A percentile compares a stretch with the other conserved stretches of the same genome.
phyloP scores from a whole-genome alignment of 1,139 yeast genomes.

The Taphrina wiesneri region DNA sequence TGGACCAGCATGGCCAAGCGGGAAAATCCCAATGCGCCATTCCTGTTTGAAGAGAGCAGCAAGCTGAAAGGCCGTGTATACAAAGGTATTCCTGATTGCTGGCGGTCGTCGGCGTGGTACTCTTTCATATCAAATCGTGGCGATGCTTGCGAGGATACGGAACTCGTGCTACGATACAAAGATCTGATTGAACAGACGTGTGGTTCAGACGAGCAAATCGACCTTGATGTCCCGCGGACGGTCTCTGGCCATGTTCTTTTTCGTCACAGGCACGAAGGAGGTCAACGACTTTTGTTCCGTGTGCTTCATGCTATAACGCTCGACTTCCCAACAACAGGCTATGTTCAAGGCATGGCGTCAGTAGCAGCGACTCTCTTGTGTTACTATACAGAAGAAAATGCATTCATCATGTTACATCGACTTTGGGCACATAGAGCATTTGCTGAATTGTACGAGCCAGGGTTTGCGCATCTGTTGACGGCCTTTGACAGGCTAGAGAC shows the following conservation, averaged over 20 bases:
- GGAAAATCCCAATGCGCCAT: neutral
- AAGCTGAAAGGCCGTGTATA: conserved; percentile 35
- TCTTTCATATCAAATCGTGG: conserved; percentile 32
- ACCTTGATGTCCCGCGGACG: conserved; percentile 42
- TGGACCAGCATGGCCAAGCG: conserved; percentile 25
- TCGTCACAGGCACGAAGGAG: conserved; percentile 40
- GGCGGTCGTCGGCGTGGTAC: conserved; percentile 39
- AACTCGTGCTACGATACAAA: conserved; percentile 7
- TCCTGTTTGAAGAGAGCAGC: conserved; percentile 1
- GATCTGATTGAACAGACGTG: conserved; percentile 32
- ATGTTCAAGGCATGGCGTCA: conserved; percentile 42
- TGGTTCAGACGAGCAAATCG: conserved; percentile 40
- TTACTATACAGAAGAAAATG: conserved; percentile 39
- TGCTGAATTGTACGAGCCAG: conserved; percentile 36
- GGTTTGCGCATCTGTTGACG: conserved; percentile 37
- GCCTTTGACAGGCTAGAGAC: conserved; percentile 38
- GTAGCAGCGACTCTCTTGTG: conserved; percentile 41
- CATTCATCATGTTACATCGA: conserved; percentile 39
- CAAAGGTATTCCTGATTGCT: conserved; percentile 42
- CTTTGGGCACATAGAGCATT: conserved; percentile 37
- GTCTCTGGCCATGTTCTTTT: conserved; percentile 40
- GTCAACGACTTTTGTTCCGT: conserved; percentile 39
- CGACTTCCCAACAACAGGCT: conserved; percentile 39
- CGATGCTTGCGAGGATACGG: conserved; percentile 22
- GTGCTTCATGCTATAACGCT: conserved; percentile 41